Conservation (phyloP, 805 yeast genomes). For the Lipomyces mesembrius region DNA sequence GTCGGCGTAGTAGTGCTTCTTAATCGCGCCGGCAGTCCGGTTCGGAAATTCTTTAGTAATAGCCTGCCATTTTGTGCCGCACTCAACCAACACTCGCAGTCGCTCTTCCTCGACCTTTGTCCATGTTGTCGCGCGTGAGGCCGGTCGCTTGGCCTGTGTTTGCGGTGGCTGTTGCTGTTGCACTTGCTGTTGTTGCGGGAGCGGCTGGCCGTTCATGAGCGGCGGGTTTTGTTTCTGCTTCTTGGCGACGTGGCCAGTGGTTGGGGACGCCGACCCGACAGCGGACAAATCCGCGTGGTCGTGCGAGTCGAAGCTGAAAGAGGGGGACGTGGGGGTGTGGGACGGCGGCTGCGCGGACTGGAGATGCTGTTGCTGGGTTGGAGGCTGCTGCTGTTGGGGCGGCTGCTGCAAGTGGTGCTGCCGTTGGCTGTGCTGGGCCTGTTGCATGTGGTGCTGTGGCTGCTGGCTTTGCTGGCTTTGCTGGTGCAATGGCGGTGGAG, state of each 20-base stretch:
- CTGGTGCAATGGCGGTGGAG: conserved; percentile 11
- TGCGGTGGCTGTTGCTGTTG: conserved; percentile 8
- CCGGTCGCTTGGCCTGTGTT: conserved; percentile 18
- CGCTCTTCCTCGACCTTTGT: conserved; percentile 35
- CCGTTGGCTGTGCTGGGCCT: conserved; percentile 8
- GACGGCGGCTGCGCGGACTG: neutral
- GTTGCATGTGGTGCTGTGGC: conserved; percentile 12
- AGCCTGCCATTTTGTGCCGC: conserved; percentile 41
- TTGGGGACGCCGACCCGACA: conserved; percentile 19
- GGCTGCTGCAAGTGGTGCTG: neutral
- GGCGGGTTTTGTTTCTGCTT: conserved; percentile 26
- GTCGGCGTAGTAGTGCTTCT: conserved; percentile 44
- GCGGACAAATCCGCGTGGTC: conserved; percentile 27
- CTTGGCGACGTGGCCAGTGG: conserved; percentile 21
- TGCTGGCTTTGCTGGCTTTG: neutral
- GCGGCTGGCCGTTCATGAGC: conserved; percentile 4
- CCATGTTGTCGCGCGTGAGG: conserved; percentile 33
- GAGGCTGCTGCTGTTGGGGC: neutral
- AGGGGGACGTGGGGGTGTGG: conserved; percentile 10
- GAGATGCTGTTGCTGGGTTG: neutral
- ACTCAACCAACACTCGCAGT: conserved; percentile 39
- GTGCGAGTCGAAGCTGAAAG: conserved; percentile 27
- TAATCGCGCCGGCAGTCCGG: conserved; percentile 44
- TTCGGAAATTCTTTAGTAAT: conserved; percentile 42
- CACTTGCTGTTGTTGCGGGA: conserved; percentile 7